Conservation (phyloP, 345 rosid genomes). For the Hibiscus trionum region DNA sequence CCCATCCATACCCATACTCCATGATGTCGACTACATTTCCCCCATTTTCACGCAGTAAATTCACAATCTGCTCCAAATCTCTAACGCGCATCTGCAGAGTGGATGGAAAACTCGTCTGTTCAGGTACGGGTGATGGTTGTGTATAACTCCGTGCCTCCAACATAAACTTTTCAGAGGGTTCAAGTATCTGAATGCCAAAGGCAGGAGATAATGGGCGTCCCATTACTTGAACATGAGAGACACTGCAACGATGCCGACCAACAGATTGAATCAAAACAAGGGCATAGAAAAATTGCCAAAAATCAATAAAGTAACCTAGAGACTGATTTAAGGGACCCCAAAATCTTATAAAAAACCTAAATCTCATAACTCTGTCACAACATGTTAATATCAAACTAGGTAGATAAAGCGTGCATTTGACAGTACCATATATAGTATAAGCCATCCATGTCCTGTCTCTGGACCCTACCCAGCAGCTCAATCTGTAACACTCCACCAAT, state of each 20-base stretch:
- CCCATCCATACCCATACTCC: constrained; percentile 33
- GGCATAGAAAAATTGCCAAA: neutral
- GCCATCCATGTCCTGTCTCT: constrained; percentile 75
- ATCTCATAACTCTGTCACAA: neutral
- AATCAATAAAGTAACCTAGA: neutral
- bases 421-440: constrained; percentile 79
- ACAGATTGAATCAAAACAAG: constrained; percentile 2
- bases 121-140: constrained; percentile 16
- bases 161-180: constrained; percentile 43
- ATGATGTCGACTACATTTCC: constrained; percentile 27
- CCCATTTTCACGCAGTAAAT: constrained; percentile 29
- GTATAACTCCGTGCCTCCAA: constrained; percentile 37
- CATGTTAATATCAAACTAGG: neutral
- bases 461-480: constrained; percentile 82
- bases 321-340: neutral
- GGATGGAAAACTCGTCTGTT: constrained; percentile 2
- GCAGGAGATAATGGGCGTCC: constrained; percentile 58
- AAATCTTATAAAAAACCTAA: neutral
- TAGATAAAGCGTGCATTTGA: neutral
- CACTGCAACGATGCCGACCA: constrained; percentile 36
- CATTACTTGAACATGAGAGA: constrained; percentile 51
- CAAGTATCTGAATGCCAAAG: constrained; percentile 33
- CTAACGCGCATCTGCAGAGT: constrained; percentile 20
- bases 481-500: constrained; percentile 71
- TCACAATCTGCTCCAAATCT: constrained; percentile 45